Evolutionary conservation across 441 rosid genomes (phyloP).

Genomic region (Manihot esculenta): DNA sequence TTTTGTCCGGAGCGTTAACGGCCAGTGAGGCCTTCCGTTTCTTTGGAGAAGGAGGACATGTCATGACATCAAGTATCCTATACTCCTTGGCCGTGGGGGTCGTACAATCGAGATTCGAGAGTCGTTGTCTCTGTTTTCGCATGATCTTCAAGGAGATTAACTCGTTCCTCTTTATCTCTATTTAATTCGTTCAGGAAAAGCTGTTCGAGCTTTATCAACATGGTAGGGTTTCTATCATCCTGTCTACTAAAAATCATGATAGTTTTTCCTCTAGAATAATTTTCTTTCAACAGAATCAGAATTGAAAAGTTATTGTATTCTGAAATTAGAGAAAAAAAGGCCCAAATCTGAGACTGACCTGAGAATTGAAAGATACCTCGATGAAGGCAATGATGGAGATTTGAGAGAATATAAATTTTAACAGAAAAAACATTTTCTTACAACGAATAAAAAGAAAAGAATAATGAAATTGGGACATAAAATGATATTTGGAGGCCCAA

Average conservation of each 20-base stretch:
- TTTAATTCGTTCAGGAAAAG: background rate
- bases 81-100: background rate
- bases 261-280: too few species aligned
- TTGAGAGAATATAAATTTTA: too few species aligned
- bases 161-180: background rate
- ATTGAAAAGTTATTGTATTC: background rate
- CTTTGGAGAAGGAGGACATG: background rate
- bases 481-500: background rate
- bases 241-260: background rate
- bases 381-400: too few species aligned
- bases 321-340: background rate
- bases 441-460: too few species aligned
- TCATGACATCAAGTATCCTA: background rate
- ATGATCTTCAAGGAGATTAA: background rate
- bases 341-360: background rate
- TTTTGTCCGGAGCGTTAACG: background rate
- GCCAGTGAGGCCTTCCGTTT: background rate
- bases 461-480: too few species aligned
- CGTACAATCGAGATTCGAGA: background rate
- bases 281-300: background rate
- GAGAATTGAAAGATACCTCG: background rate
- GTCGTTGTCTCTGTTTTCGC: background rate
- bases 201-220: background rate
- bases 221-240: background rate
- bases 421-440: too few species aligned